Evolutionary conservation across 257 asterid species (phyloP).

Genomic region (Lycium ferocissimum): DNA sequence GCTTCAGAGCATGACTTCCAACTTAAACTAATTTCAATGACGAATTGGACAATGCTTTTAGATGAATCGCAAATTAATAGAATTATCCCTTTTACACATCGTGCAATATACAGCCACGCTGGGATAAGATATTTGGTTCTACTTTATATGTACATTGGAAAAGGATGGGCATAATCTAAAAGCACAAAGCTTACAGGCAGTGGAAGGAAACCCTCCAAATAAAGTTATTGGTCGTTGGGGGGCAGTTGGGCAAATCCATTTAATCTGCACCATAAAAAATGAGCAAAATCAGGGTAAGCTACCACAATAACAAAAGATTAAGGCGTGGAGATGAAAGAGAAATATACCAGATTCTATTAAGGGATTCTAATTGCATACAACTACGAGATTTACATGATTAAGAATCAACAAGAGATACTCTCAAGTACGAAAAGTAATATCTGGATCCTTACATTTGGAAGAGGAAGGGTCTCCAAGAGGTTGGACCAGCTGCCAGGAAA

Average conservation of each 20-base stretch:
- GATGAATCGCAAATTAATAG: neutral
- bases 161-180: neutral
- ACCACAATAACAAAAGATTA: neutral
- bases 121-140: no score
- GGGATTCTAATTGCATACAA: neutral
- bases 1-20: neutral
- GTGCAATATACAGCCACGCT: neutral
- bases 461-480: constrained; percentile 89
- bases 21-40: constrained; percentile 20
- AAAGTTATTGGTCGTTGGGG: constrained; percentile 75
- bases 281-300: constrained; percentile 25
- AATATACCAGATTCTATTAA: neutral
- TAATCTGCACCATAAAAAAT: constrained; percentile 59
- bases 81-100: constrained; percentile 9
- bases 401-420: constrained; percentile 11
- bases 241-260: constrained; percentile 96
- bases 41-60: neutral
- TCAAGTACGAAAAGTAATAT: constrained; percentile 27
- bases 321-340: neutral
- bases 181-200: constrained; percentile 70
- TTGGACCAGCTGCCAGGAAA: constrained; percentile 81
- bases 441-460: constrained; percentile 73
- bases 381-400: neutral
- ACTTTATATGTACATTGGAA: constrained; percentile 4
- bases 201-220: constrained; percentile 90